Conservation (phyloP, 176 grass and related monocot genomes). For the Avena atlantica region DNA sequence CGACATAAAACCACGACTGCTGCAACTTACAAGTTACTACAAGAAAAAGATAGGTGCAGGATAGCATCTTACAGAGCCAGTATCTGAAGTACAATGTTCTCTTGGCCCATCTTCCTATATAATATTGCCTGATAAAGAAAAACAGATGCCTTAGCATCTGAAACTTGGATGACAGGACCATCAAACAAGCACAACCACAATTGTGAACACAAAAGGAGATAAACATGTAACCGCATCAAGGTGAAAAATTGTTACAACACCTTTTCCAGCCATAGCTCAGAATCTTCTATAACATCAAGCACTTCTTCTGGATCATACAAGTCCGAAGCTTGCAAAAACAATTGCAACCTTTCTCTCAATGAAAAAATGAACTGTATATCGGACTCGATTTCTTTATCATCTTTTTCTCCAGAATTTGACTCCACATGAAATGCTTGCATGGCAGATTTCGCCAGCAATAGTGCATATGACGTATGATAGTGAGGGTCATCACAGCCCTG, state of each 20-base stretch:
- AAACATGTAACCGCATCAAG: slow-evolving; percentile 16
- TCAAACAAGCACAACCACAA: slow-evolving; percentile 1
- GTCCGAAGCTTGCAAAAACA: slow-evolving; percentile 93
- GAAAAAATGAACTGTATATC: slow-evolving; percentile 52
- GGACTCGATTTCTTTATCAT: slow-evolving; percentile 49
- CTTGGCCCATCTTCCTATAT: slow-evolving; percentile 98
- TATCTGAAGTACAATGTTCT: slow-evolving; percentile 98
- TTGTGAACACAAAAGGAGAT: background rate
- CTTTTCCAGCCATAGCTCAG: slow-evolving; percentile 99
- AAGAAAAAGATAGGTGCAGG: slow-evolving; percentile 36
- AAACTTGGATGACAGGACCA: slow-evolving; percentile 27
- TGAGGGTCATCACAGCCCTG: slow-evolving; percentile 78
- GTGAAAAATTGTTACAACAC: slow-evolving; percentile 37
- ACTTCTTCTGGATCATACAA: slow-evolving; percentile 97
- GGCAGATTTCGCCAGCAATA: slow-evolving; percentile 78
- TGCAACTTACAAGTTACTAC: slow-evolving; percentile 23
- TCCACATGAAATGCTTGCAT: slow-evolving; percentile 59
- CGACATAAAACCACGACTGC: slow-evolving; percentile 1
- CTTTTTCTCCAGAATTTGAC: slow-evolving; percentile 41
- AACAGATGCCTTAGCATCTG: slow-evolving; percentile 32
- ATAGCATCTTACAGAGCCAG: slow-evolving; percentile 85
- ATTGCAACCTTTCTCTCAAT: slow-evolving; percentile 83
- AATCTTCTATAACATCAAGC: slow-evolving; percentile 87
- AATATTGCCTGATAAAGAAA: slow-evolving; percentile 82
- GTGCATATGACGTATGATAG: slow-evolving; percentile 92